Conservation (phyloP, 164 flowering plant species). For the Aristolochia fimbriata region DNA sequence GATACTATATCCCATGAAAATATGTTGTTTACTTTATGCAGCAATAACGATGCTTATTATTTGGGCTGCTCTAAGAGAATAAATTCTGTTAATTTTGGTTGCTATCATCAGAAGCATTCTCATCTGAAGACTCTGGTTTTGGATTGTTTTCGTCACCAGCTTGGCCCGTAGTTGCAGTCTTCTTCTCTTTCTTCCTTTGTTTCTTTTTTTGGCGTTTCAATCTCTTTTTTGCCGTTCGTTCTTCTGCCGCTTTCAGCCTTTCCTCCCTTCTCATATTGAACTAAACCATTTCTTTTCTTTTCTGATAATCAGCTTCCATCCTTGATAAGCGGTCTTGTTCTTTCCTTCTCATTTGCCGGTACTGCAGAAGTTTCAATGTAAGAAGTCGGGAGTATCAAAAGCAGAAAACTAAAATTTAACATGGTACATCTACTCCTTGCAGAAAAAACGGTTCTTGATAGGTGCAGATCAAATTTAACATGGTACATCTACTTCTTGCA, state of each 20-base stretch:
- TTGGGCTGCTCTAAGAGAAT: no score
- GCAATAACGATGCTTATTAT: no score
- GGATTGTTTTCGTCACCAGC: constrained; percentile 29
- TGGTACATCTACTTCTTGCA: no score
- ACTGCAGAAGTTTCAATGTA: constrained; percentile 30
- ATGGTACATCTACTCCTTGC: not conserved
- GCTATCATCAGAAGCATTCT: constrained; percentile 35
- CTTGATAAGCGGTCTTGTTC: constrained; percentile 91
- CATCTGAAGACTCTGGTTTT: constrained; percentile 44
- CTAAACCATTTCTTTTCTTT: constrained; percentile 61
- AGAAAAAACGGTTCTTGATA: no score
- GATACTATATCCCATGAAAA: no score
- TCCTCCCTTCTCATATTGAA: constrained; percentile 71
- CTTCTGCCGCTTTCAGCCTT: constrained; percentile 76
- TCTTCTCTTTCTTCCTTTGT: constrained; percentile 65
- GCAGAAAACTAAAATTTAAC: not conserved
- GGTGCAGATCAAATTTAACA: no score
- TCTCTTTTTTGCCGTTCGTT: constrained; percentile 85
- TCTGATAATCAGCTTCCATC: constrained; percentile 84
- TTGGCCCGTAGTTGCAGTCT: constrained; percentile 14
- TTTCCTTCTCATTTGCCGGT: constrained; percentile 94
- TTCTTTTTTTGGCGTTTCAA: constrained; percentile 86
- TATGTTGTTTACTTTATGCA: no score
- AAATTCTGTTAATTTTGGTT: no score
- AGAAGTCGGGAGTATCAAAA: not conserved